Conservation (phyloP, 108 stramenopile genomes). For the Conticribra guillardii region DNA sequence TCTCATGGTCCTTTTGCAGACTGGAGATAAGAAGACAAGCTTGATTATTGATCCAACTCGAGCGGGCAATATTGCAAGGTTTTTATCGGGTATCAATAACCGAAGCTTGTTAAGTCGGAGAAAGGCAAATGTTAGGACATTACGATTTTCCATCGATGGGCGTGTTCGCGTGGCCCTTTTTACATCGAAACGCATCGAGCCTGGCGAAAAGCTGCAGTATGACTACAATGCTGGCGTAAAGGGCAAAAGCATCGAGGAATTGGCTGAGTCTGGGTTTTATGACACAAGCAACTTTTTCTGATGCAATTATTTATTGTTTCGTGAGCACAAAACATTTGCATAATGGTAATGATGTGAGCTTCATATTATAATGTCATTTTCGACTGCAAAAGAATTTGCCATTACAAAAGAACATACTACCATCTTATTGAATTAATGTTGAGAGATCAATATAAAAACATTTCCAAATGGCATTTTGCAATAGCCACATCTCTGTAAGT, state of each 20-base stretch:
- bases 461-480: no score
- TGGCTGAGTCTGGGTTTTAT: slow-evolving; percentile 53
- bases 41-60: slow-evolving; percentile 56
- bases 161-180: slow-evolving; percentile 49
- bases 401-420: no score
- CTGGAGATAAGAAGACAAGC: slow-evolving; percentile 40
- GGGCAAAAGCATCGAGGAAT: slow-evolving; percentile 41
- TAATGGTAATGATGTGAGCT: neutral
- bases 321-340: neutral
- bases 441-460: no score
- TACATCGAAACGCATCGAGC: slow-evolving; percentile 42
- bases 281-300: slow-evolving; percentile 60
- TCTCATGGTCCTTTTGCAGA: slow-evolving; percentile 51
- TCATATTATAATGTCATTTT: no score
- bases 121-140: slow-evolving; percentile 54
- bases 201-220: slow-evolving; percentile 54
- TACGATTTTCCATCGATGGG: slow-evolving; percentile 50
- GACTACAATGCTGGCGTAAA: slow-evolving; percentile 61
- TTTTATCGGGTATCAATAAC: slow-evolving; percentile 58
- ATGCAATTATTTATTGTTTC: neutral
- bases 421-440: no score
- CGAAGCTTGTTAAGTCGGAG: slow-evolving; percentile 43
- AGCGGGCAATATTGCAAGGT: slow-evolving; percentile 51
- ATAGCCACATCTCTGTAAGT: no score
- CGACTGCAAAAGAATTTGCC: no score